A percentile compares a stretch with the other conserved stretches of the same genome.
Evolutionary conservation across 1,284 basidiomycete species (phyloP).

Genomic region (Stygiomarasmius scandens): DNA sequence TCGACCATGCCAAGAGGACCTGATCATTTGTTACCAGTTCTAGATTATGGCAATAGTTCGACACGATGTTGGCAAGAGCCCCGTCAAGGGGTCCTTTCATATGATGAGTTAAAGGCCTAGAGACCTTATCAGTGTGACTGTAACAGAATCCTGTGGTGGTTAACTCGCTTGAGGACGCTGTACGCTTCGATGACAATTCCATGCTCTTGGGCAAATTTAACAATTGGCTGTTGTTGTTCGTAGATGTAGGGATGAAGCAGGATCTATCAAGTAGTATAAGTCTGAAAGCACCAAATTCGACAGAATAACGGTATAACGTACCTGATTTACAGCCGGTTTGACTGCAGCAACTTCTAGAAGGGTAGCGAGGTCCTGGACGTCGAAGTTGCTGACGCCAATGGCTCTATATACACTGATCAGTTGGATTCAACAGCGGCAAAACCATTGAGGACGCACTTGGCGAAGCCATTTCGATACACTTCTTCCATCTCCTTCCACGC

Average conservation of each 20-base stretch:
- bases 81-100: conserved; percentile 72
- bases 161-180: conserved; percentile 62
- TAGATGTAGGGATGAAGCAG: conserved; percentile 74
- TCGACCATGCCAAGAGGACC: conserved; percentile 69
- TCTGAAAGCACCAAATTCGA: neutral
- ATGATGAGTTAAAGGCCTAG: conserved; percentile 60
- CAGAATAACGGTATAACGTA: conserved; percentile 25
- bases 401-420: conserved; percentile 42
- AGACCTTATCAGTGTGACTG: too few relatives aligned
- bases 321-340: conserved; percentile 75
- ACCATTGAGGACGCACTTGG: conserved; percentile 44
- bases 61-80: conserved; percentile 58
- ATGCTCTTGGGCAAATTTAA: conserved; percentile 59
- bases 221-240: conserved; percentile 51
- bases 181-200: conserved; percentile 73
- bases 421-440: too few relatives aligned
- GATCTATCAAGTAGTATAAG: conserved; percentile 41
- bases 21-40: conserved; percentile 60
- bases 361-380: conserved; percentile 54
- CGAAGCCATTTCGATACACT: conserved; percentile 55
- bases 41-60: conserved; percentile 35
- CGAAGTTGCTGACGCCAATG: conserved; percentile 79
- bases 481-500: conserved; percentile 67
- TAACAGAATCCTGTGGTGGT: too few relatives aligned
- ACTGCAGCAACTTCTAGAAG: conserved; percentile 59